phyloP scores from a whole-genome alignment of 2,329 filamentous ascomycete genomes.

The Mycocentrospora acerina region DNA sequence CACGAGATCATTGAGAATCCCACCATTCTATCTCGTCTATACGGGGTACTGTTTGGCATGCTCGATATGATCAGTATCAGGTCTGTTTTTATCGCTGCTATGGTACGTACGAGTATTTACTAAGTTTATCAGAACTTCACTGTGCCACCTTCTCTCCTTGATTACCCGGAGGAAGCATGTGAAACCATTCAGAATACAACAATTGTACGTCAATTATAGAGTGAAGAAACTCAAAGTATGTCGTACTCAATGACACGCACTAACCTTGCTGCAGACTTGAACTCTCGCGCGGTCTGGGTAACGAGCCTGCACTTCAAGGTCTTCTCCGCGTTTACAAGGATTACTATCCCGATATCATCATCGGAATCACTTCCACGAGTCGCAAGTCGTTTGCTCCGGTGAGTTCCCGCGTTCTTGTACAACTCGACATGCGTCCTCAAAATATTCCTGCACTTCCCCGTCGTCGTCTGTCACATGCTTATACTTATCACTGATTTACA shows the following conservation, averaged over 20 bases:
- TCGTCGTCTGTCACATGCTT: slow-evolving; percentile 14
- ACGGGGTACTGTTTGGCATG: slow-evolving; percentile 76
- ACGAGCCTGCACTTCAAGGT: slow-evolving; percentile 73
- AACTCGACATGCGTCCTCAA: slow-evolving; percentile 11
- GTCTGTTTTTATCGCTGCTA: slow-evolving; percentile 41
- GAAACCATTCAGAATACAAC: slow-evolving; percentile 78
- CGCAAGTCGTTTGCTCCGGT: slow-evolving; percentile 43
- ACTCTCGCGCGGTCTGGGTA: slow-evolving; percentile 51
- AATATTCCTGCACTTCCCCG: slow-evolving; percentile 12
- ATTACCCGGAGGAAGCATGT: slow-evolving; percentile 82
- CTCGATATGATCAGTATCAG: slow-evolving; percentile 78
- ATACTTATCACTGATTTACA: slow-evolving; percentile 26
- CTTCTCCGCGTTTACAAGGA: slow-evolving; percentile 83
- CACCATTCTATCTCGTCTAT: slow-evolving; percentile 66
- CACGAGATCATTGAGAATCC: slow-evolving; percentile 70
- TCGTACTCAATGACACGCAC: slow-evolving; percentile 7
- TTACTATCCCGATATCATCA: slow-evolving; percentile 86
- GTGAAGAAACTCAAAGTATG: not conserved
- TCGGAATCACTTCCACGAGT: slow-evolving; percentile 62
- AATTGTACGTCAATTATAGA: slow-evolving; percentile 48
- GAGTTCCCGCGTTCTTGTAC: slow-evolving; percentile 28
- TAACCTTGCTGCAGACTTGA: slow-evolving; percentile 46
- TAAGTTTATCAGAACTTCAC: slow-evolving; percentile 41
- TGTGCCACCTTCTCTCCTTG: slow-evolving; percentile 77
- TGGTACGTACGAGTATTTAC: slow-evolving; percentile 5